These are phyloP conservation scores for Anacardium occidentale DNA, from an alignment of 345 rosid species.

Conservation along the genomic window DNA sequence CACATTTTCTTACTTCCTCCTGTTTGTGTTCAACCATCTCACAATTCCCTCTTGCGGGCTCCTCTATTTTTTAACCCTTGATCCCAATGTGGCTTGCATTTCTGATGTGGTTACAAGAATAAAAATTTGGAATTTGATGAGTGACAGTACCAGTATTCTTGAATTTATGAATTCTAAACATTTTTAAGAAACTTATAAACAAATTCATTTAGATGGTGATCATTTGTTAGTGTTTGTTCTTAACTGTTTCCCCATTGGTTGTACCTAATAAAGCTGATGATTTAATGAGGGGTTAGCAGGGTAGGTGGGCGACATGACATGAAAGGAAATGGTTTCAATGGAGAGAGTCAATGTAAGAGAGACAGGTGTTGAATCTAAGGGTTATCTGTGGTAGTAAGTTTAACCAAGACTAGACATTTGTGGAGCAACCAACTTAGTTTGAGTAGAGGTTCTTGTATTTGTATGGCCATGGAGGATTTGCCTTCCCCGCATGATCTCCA, in stretches of 20 bases:
- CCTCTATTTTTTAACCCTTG: neutral
- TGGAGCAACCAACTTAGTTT: neutral
- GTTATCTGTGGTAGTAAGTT: neutral
- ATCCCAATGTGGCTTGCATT: neutral
- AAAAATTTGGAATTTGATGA: too few species aligned
- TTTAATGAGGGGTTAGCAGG: conserved; percentile 6
- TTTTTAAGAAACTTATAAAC: too few species aligned
- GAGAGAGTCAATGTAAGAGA: neutral
- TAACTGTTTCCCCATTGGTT: neutral
- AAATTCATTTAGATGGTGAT: too few species aligned
- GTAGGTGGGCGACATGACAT: neutral
- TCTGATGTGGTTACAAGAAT: too few species aligned
- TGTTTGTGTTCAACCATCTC: neutral
- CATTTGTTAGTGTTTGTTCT: neutral
- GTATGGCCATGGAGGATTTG: neutral
- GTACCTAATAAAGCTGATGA: conserved; percentile 8
- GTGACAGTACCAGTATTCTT: too few species aligned
- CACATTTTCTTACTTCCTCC: conserved; percentile 1
- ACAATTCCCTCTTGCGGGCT: conserved; percentile 7
- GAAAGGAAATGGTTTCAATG: neutral
- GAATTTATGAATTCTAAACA: too few species aligned
- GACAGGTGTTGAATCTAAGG: conserved; percentile 7
- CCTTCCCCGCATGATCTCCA: conserved; percentile 27
- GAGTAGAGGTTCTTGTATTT: neutral
- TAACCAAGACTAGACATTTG: neutral